A percentile compares a stretch with the other conserved stretches of the same genome.
Conservation (phyloP, 768 basidiomycete species). For the Tephrocybe sp. region DNA sequence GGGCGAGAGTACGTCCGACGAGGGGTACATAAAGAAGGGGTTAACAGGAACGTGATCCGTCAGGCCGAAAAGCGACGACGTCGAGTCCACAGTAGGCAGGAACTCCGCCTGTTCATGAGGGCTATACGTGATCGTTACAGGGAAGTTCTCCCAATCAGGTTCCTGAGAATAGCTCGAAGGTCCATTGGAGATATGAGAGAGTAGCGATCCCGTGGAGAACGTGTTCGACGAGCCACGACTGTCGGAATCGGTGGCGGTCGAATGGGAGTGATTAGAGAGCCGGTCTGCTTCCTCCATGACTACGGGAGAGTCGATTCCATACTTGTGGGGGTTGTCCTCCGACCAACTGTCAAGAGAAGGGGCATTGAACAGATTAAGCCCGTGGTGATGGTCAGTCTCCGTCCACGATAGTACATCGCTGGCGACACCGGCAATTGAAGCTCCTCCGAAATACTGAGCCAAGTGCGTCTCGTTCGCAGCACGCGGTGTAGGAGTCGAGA, state of each 20-base stretch:
- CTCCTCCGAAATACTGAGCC: constrained; percentile 11
- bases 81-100: constrained; percentile 8
- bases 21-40: constrained; percentile 3
- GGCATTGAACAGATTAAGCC: constrained; percentile 3
- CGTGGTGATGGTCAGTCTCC: constrained; percentile 14
- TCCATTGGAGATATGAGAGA: constrained; percentile 10
- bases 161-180: constrained; percentile 5
- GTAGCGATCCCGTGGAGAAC: constrained; percentile 9
- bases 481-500: constrained; percentile 13
- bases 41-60: constrained; percentile 4
- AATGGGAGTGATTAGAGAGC: constrained; percentile 16
- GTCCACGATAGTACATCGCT: constrained; percentile 7
- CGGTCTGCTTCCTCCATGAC: constrained; percentile 16
- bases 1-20: constrained; percentile 3
- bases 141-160: constrained; percentile 9
- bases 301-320: constrained; percentile 10
- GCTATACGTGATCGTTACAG: constrained; percentile 5
- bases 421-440: background rate
- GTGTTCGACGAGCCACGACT: constrained; percentile 16
- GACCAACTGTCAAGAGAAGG: constrained; percentile 9
- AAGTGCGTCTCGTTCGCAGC: constrained; percentile 6
- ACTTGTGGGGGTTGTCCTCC: constrained; percentile 10
- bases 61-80: background rate
- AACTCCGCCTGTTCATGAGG: constrained; percentile 8
- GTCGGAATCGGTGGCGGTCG: constrained; percentile 14